Evolutionary conservation across 257 asterid genomes (phyloP).

Genomic region (Solanum medicagineum): DNA sequence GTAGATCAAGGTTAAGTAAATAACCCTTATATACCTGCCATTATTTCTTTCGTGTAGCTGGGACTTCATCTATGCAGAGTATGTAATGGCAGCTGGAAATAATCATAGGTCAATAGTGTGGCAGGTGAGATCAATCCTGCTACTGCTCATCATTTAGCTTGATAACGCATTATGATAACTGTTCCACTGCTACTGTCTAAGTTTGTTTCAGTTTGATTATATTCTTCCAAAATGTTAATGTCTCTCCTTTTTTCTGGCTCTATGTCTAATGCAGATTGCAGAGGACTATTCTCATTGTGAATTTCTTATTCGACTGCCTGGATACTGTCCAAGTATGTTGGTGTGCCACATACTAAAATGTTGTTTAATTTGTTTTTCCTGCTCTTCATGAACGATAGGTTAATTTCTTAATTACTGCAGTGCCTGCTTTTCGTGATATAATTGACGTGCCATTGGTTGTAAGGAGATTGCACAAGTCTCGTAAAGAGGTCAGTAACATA

Average conservation of each 20-base stretch:
- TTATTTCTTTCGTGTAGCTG: slow-evolving; percentile 47
- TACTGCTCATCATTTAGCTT: not conserved
- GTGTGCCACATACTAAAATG: not conserved
- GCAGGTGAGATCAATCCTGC: slow-evolving; percentile 47
- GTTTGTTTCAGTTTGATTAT: not conserved
- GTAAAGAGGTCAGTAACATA: slow-evolving; percentile 47
- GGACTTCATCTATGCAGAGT: slow-evolving; percentile 97
- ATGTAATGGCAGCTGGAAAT: slow-evolving; percentile 95
- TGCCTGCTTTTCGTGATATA: slow-evolving; percentile 99
- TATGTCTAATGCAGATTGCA: slow-evolving; percentile 58
- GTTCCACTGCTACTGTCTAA: not conserved
- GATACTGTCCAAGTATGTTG: slow-evolving; percentile 92
- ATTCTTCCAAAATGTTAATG: not conserved
- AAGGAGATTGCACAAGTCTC: slow-evolving; percentile 78
- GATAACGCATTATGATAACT: not conserved
- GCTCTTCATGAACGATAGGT: not conserved
- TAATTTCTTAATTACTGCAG: slow-evolving; percentile 23
- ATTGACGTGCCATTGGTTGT: slow-evolving; percentile 95
- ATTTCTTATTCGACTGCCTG: slow-evolving; percentile 93
- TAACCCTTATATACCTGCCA: not conserved
- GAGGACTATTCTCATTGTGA: slow-evolving; percentile 98
- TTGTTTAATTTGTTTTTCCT: not conserved
- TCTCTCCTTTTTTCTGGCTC: not conserved
- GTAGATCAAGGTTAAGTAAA: not conserved
- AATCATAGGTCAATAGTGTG: slow-evolving; percentile 90